These are phyloP conservation scores for Leccinum ponderosum DNA, from an alignment of 1,284 basidiomycete genomes.

Conservation along the genomic window DNA sequence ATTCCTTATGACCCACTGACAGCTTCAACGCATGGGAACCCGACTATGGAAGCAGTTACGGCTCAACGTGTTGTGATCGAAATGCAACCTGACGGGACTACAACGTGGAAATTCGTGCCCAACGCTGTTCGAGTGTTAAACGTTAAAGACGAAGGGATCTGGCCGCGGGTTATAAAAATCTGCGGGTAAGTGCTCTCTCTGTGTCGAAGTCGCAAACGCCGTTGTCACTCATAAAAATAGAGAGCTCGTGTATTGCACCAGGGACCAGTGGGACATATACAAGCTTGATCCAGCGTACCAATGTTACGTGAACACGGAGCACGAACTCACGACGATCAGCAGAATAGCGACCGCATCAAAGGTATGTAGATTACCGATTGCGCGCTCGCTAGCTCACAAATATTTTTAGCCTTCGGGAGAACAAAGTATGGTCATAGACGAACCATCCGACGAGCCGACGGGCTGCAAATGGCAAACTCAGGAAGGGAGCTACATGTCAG, in stretches of 20 bases:
- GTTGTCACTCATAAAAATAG: background rate
- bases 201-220: background rate
- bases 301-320: constrained; percentile 1
- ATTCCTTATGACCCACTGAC: background rate
- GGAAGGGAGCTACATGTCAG: background rate
- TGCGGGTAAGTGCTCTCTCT: background rate
- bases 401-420: background rate
- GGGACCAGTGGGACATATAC: constrained; percentile 9
- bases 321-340: background rate
- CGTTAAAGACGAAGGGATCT: background rate
- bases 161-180: background rate
- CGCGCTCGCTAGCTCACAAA: background rate
- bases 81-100: background rate
- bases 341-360: background rate
- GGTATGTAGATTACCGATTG: background rate
- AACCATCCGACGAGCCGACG: background rate
- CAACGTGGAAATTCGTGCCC: background rate
- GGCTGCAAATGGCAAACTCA: background rate
- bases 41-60: background rate
- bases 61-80: background rate
- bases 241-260: background rate
- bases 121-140: background rate
- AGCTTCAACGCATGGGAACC: background rate
- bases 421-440: background rate
- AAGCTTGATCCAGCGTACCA: constrained; percentile 1